phyloP scores from a whole-genome alignment of 2,329 filamentous ascomycete genomes.

The Colletotrichum tofieldiae region DNA sequence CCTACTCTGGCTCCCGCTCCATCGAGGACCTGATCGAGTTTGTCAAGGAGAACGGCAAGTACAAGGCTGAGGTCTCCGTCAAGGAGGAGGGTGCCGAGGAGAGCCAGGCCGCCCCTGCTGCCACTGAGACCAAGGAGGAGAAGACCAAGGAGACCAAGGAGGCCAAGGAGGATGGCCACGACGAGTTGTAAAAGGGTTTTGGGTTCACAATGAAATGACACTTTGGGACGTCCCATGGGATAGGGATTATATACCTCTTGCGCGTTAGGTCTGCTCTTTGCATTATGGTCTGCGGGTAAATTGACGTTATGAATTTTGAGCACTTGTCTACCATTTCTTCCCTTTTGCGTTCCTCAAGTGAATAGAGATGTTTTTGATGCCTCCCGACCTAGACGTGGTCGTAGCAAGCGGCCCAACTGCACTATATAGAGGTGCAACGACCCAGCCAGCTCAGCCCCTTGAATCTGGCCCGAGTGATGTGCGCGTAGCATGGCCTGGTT shows the following conservation, averaged over 20 bases:
- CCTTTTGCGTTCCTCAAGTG: neutral
- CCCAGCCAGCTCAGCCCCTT: too few relatives aligned
- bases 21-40: constrained; percentile 94
- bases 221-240: constrained; percentile 39
- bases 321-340: neutral
- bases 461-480: too few relatives aligned
- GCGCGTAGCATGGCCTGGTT: too few relatives aligned
- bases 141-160: constrained; percentile 62
- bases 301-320: constrained; percentile 34
- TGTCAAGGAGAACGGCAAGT: constrained; percentile 94
- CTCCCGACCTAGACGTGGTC: neutral
- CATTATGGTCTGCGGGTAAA: constrained; percentile 42
- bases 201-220: constrained; percentile 41
- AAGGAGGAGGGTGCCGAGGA: constrained; percentile 70
- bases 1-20: constrained; percentile 90
- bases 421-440: neutral
- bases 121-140: constrained; percentile 66
- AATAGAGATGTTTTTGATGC: neutral
- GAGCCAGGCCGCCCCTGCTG: constrained; percentile 64
- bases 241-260: constrained; percentile 47
- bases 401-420: neutral
- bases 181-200: constrained; percentile 78
- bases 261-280: constrained; percentile 40
- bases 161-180: constrained; percentile 69
- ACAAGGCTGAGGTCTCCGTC: constrained; percentile 80